Evolutionary conservation across 73 alveolate genomes (phyloP), one percentile per base, ranked within the genome.

Genomic region (Paraurostyla sp.): DNA sequence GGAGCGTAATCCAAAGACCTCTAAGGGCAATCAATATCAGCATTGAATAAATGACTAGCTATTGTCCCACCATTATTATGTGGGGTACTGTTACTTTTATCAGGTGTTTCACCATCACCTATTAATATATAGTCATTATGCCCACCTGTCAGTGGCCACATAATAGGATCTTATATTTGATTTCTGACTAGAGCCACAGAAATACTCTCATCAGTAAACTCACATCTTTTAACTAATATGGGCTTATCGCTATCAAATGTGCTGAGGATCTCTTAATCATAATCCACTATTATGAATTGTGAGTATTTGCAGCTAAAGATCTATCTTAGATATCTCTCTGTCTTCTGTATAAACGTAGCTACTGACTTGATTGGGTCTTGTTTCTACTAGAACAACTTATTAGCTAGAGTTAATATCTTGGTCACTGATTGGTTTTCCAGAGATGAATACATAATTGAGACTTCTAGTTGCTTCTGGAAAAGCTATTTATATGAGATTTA

Each of bases 81-180:
- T 46, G 58, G 58, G 58, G 18, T 20, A 15, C 22, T 46, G 58
- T 13, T 13, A 63, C 35, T 69, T 36, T 7, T 4, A 18, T 27
- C 76, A 27, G 51, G 7, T 27, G 4, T 27, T 6, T 4, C 42
- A 11, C 25, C 82, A 38, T 40, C 82, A 65, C 82, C 82, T 6
- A 65, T 65, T 15, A 65, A 40, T 25, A 65, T 65, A 38, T 65
- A 73, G 9, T 73, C 71, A 48, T n/a, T 48, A 50, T 3, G 68
- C 50, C n/a, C n/a, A n/a, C n/a, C n/a, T n/a, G n/a, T n/a, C n/a
- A 6, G 11, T 45, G 87, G 87, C 87, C 87, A 73, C 23, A 73
- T 50, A 13, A 45, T 38, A 6, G 87, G 87, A 50, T 73, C 87
- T 3, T 45, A 18, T 13, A 73, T 6, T 27, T 50, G n/a, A 73